Base-by-base conservation (phyloP, 257 asterid species). In the Solanum okadae region DNA sequence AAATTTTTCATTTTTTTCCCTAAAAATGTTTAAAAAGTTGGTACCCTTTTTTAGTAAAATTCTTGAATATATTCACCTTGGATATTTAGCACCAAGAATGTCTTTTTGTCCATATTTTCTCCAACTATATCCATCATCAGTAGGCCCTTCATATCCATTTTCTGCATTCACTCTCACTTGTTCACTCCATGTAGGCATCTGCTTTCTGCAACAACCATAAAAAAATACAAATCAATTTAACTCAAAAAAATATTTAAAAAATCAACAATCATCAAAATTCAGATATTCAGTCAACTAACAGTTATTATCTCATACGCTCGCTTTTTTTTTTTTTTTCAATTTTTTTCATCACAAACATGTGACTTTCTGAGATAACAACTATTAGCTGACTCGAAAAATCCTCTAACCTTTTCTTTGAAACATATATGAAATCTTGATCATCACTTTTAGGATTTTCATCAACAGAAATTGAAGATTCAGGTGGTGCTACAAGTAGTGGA, bases 91-190 rank as follows among this genome's bases (percentile, higher is more conserved):
- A 87, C 95, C 94, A 86, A 93, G 87, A 85, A 93, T 93, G 90
- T 93, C 94, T 76, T 93, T 93, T 86, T 93, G 95, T 10, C 95
- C 95, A 71, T 96, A 97, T 87, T 96, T 96, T 84, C 99, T 94
- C 99, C 99, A 97, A 88, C 96, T 95, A 86, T 87, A 93, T 56
- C 98, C 96, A 72, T 96, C 98, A 61, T 93, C 98, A 75, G 91
- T 85, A 25, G 98, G 98, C 49, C 98, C 98, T 93, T 97, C 96
- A 37, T 89, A 91, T 86, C 96, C 98, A 87, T 90, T 94, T 4
- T 90, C 94, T 2, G 95, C 87, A 93, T 87, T 89, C 13, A 92
- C 93, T 87, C 87, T 93, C 86, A 95, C 97, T 85, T 92, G 95
- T 29, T 94, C 97, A 35, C 93, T 91, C 99, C 99, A 92, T 27